Evolutionary conservation across 176 grass and related monocot genomes (phyloP), one percentile per base, ranked within the genome.

Genomic region (Pontederia paniculata): DNA sequence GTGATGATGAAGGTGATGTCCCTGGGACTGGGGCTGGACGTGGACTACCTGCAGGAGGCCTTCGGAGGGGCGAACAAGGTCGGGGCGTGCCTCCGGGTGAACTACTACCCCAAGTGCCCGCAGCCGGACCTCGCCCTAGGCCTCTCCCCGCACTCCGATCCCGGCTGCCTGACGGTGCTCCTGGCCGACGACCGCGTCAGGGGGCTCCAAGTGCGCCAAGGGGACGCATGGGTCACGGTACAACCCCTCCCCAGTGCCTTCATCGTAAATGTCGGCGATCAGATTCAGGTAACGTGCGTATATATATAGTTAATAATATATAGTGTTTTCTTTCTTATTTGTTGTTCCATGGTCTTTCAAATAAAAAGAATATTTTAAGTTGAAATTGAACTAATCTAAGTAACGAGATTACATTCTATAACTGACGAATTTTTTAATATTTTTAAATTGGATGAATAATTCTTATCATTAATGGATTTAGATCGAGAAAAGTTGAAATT

Each of bases 21-120:
- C 9, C 70, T 61, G 67, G 75, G 85, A 65, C 55, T 96, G 65
- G 90, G 85, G 12, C 70, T 96, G 73, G 79, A 86, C 5, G 82
- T 56, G 65, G 53, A 48, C 50, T 67, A 75, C 42, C 52, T 95
- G 28, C 73, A 75, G 44, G 72, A 62, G 54, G 73, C 70, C 61
- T 83, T 89, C 53, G 85, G 89, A 21, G 89, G 84, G 0, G 66
- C 42, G 0, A 71, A 54, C 17, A 78, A 74, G 54, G 44, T 15
- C 5, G 85, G 89, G 17, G 78, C 23, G 18, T 76, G 73, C 17
- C 65, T 95, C 12, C 72, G 89, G 9, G 89, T 80, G 57, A 95
- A 89, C 78, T 89, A 95, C 71, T 95, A 95, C 72, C 89, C 89
- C 9, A 83, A 78, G 44, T 95, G 89, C 78, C 89, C 89, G 45